phyloP scores from a whole-genome alignment of 257 asterid genomes.

The Linderniella brevidens region DNA sequence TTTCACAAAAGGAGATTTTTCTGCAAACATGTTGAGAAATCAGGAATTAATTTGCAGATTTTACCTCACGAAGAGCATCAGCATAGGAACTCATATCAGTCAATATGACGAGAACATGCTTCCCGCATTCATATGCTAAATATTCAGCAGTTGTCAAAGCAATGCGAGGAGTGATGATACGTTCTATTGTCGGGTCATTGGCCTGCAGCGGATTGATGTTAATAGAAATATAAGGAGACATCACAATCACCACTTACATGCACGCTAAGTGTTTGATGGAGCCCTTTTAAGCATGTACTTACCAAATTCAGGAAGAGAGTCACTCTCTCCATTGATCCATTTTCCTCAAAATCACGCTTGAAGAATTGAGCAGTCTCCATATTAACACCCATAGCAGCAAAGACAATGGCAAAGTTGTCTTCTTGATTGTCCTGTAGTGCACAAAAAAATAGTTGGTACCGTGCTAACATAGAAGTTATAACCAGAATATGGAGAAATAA shows the following conservation, averaged over 20 bases:
- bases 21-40: too few relatives aligned
- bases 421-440: constrained; percentile 42
- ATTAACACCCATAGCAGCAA: constrained; percentile 97
- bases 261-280: too few relatives aligned
- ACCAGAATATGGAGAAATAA: background rate
- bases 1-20: too few relatives aligned
- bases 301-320: constrained; percentile 83
- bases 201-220: constrained; percentile 28
- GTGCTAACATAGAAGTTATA: background rate
- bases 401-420: constrained; percentile 86
- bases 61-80: constrained; percentile 85
- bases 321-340: constrained; percentile 94
- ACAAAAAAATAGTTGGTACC: constrained; percentile 5
- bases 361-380: constrained; percentile 91
- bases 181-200: constrained; percentile 75
- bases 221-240: too few relatives aligned
- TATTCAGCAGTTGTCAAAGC: constrained; percentile 76
- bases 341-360: constrained; percentile 90
- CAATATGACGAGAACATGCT: constrained; percentile 75
- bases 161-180: constrained; percentile 71
- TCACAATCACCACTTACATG: too few relatives aligned
- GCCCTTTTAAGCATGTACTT: too few relatives aligned
- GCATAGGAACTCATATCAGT: constrained; percentile 87
- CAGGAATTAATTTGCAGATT: too few relatives aligned
- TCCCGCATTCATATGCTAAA: constrained; percentile 69